A percentile compares a stretch with the other conserved stretches of the same genome.
Evolutionary conservation across 306 rosid species (phyloP).

Genomic region (Trifolium pratense): DNA sequence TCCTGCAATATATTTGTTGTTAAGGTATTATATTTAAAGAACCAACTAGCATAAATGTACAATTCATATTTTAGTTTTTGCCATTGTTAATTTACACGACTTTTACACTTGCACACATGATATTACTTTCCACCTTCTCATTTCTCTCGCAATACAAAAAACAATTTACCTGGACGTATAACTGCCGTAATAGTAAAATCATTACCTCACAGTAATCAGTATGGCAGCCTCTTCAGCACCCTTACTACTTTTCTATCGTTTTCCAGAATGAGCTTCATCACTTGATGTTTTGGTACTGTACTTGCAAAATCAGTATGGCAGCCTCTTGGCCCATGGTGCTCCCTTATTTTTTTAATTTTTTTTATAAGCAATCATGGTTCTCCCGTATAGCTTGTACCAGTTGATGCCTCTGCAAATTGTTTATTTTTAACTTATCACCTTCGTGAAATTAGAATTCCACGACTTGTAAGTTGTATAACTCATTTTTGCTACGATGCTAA

Average conservation of each 20-base stretch:
- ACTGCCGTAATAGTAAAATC: conserved; percentile 6
- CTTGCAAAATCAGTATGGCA: conserved; percentile 5
- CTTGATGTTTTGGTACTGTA: background rate
- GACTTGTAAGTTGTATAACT: conserved; percentile 24
- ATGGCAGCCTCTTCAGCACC: conserved; percentile 13
- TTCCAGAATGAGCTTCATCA: conserved; percentile 30
- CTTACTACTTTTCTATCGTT: conserved; percentile 12
- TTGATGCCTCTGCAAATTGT: too few species aligned
- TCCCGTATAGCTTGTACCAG: too few species aligned
- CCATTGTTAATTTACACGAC: background rate
- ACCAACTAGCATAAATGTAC: conserved; percentile 25
- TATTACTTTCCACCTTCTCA: conserved; percentile 12
- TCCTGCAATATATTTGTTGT: conserved; percentile 96
- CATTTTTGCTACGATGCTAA: conserved; percentile 9
- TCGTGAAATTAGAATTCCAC: conserved; percentile 15
- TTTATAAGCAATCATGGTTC: too few species aligned
- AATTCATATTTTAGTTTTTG: background rate
- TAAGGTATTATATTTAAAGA: conserved; percentile 61
- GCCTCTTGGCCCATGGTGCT: conserved; percentile 10
- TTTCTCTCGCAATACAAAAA: conserved; percentile 1
- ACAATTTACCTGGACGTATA: conserved; percentile 16
- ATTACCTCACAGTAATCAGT: conserved; percentile 2
- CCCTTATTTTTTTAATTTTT: background rate
- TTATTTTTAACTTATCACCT: background rate
- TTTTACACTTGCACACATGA: conserved; percentile 8